phyloP scores from a whole-genome alignment of 441 rosid species.

The Macaranga tanarius region DNA sequence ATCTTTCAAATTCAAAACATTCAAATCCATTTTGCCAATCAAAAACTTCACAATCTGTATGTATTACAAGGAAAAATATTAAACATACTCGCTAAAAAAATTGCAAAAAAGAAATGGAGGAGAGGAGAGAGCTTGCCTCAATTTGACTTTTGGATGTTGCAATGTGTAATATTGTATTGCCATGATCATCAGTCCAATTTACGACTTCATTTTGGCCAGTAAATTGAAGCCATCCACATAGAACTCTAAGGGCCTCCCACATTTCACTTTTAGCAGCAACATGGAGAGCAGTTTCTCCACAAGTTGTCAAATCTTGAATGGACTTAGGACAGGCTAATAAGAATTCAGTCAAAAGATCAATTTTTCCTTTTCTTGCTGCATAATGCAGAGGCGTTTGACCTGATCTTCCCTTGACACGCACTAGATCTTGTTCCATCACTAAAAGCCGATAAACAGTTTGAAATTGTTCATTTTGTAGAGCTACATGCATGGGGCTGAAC shows the following conservation, averaged over 20 bases:
- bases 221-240: too few species aligned
- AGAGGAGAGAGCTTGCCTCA: too few species aligned
- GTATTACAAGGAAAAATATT: too few species aligned
- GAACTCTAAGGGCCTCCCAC: neutral
- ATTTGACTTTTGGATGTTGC: too few species aligned
- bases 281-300: constrained; percentile 33
- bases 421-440: constrained; percentile 21
- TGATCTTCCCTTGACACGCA: constrained; percentile 27
- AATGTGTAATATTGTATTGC: neutral
- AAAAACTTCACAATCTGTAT: too few species aligned
- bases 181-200: neutral
- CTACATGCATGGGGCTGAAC: constrained; percentile 14
- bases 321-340: constrained; percentile 29
- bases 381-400: constrained; percentile 33
- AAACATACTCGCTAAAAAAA: too few species aligned
- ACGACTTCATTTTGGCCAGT: neutral
- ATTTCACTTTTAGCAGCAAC: constrained; percentile 3
- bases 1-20: too few species aligned
- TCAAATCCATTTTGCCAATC: too few species aligned
- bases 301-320: constrained; percentile 20
- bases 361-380: constrained; percentile 18
- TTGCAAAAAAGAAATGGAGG: too few species aligned
- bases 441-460: constrained; percentile 6
- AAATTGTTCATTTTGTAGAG: neutral
- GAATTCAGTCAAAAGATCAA: constrained; percentile 23